phyloP scores from a whole-genome alignment of 768 basidiomycete species.

The Nidularia pulvinata region DNA sequence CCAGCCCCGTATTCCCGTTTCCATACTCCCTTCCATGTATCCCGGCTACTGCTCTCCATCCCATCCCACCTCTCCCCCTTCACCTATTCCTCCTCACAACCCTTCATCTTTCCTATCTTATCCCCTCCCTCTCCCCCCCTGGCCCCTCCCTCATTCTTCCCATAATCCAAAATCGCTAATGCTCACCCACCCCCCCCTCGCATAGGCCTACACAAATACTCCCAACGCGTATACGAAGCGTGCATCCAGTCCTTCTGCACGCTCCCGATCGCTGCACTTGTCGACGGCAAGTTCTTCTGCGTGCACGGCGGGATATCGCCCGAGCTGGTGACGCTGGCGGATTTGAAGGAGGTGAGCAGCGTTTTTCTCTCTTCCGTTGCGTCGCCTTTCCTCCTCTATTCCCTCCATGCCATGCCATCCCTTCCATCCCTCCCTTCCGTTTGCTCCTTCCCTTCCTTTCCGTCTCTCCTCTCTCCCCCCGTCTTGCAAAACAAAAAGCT shows the following conservation, averaged over 20 bases:
- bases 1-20: too few species aligned
- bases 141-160: not conserved
- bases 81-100: not conserved
- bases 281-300: constrained; percentile 96
- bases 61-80: too few species aligned
- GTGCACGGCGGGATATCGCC: constrained; percentile 97
- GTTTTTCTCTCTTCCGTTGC: not conserved
- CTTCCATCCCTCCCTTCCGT: not conserved
- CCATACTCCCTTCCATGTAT: too few species aligned
- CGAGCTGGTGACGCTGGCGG: constrained; percentile 75
- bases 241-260: constrained; percentile 90
- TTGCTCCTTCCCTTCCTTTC: not conserved
- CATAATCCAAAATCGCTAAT: not conserved
- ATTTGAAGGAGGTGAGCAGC: constrained; percentile 61
- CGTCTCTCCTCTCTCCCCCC: too few species aligned
- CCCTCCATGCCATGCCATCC: not conserved
- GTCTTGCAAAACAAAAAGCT: not conserved
- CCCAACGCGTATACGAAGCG: constrained; percentile 83
- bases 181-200: not conserved
- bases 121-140: constrained; percentile 3
- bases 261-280: constrained; percentile 87
- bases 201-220: constrained; percentile 90
- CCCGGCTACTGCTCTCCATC: too few species aligned
- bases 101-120: not conserved
- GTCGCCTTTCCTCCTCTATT: not conserved